phyloP scores from a whole-genome alignment of 768 basidiomycete genomes.

The Termitomyces sp. region DNA sequence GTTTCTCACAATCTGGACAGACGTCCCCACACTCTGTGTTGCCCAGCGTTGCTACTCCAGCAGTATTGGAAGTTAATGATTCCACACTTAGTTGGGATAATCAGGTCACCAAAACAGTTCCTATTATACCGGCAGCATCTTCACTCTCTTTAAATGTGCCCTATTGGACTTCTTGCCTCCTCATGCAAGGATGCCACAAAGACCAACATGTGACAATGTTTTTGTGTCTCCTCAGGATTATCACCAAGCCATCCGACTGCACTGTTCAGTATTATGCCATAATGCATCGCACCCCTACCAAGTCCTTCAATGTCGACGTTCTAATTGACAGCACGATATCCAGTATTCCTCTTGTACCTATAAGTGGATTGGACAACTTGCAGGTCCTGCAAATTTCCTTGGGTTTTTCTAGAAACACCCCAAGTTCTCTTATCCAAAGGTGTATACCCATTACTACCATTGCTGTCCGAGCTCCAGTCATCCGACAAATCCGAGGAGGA shows the following conservation, averaged over 20 bases:
- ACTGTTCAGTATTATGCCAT: neutral
- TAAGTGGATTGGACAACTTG: neutral
- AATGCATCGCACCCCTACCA: neutral
- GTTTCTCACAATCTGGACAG: neutral
- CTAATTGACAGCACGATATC: neutral
- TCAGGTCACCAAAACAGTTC: neutral
- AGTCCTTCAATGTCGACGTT: neutral
- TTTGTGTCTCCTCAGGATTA: neutral
- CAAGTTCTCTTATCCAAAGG: constrained; percentile 26
- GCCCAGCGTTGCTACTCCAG: neutral
- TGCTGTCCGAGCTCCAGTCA: too few species aligned
- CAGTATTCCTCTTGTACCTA: constrained; percentile 2
- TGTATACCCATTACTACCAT: too few species aligned
- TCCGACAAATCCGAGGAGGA: too few species aligned
- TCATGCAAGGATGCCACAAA: neutral
- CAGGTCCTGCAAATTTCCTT: constrained; percentile 5
- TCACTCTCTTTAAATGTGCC: neutral
- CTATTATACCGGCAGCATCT: neutral
- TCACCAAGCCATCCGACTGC: neutral
- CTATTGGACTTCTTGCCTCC: neutral
- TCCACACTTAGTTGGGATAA: neutral
- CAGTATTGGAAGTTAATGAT: neutral
- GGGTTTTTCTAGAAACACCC: neutral
- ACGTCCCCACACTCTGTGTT: neutral
- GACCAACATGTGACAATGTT: neutral